Evolutionary conservation across 2,329 filamentous ascomycete species (phyloP), one percentile per base, ranked within the genome.

Genomic region (Escovopsis sp.): DNA sequence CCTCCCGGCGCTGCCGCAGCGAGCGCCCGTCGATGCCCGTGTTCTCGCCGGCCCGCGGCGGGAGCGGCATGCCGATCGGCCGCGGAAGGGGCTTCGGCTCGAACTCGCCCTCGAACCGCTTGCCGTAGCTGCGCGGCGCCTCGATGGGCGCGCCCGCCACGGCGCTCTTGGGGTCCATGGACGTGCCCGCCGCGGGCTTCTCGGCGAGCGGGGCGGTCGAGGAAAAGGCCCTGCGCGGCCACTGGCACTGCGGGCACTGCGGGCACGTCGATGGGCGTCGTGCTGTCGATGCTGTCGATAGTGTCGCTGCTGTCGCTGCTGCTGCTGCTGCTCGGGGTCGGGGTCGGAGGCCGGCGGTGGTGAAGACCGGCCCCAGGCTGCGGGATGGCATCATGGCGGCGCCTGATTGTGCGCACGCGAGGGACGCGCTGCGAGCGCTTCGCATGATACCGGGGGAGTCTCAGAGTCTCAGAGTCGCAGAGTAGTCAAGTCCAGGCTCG

Each of bases 21-120:
- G 78, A 71, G 34, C 88, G 77, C 14, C 51, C 55, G 53, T 93
- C 84, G 46, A 83, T 60, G 41, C 87, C 87, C 2, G 78, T 81
- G 62, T 96, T 95, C 59, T 96, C 79, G 45, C 86, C 86, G 11
- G 75, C 64, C 44, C 70, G 64, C 0, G 91, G 91, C 2, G 87
- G 82, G 32, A 74, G 63, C 10, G 71, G 68, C 61, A 94, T 76
- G 47, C 91, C 91, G 50, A 98, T 89, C 12, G 91, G 89, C 32
- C 85, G 77, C 33, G 68, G 62, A 35, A 83, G 63, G 14, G 70
- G 71, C 51, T 68, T 71, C 5, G 77, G 77, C 9, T 66, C 72
- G 53, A 80, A 81, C 27, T 66, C 56, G 10, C 57, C 61, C 2
- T 69, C 61, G 25, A 69, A 52, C 13, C 67, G 65, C 56, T 70